Evolutionary conservation across 345 rosid genomes (phyloP).

Genomic region (Turritis glabra): DNA sequence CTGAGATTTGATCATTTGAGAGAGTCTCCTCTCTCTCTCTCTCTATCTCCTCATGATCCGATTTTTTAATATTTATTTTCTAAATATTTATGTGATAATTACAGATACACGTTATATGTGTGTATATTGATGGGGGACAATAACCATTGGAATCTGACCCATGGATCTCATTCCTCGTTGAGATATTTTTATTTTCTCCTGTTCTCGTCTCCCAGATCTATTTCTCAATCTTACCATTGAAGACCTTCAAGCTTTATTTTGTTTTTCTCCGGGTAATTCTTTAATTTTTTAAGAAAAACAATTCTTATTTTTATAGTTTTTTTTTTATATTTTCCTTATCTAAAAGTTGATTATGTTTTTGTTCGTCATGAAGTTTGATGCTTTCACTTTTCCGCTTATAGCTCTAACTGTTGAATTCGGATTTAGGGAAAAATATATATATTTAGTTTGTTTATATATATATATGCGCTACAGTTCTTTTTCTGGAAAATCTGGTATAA

Average conservation of each 20-base stretch:
- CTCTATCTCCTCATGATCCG: constrained; percentile 32
- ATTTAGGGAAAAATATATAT: constrained; percentile 9
- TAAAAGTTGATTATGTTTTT: constrained; percentile 7
- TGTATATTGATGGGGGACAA: constrained; percentile 36
- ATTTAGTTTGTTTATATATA: not conserved
- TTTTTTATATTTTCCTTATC: not conserved
- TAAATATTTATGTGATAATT: constrained; percentile 21
- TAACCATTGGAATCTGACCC: constrained; percentile 40
- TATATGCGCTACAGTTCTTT: not conserved
- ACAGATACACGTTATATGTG: constrained; percentile 37
- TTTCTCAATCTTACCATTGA: constrained; percentile 21
- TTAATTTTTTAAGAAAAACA: not conserved
- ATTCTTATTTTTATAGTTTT: not conserved
- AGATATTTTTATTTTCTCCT: constrained; percentile 15
- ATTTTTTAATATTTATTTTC: not conserved
- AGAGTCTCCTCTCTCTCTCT: constrained; percentile 27
- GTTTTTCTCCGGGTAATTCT: constrained; percentile 17
- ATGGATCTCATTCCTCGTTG: constrained; percentile 34
- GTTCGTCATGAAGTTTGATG: constrained; percentile 35
- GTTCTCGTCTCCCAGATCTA: constrained; percentile 39
- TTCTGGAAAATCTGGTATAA: constrained; percentile 17
- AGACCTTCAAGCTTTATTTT: constrained; percentile 28
- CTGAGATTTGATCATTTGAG: constrained; percentile 33
- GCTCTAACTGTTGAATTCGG: constrained; percentile 21
- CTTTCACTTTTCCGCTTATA: constrained; percentile 32